Percentiles rank a stretch among this genome's conserved stretches.
Evolutionary conservation across 2,329 filamentous ascomycete species (phyloP).

Genomic region (Aspergillus ustus): DNA sequence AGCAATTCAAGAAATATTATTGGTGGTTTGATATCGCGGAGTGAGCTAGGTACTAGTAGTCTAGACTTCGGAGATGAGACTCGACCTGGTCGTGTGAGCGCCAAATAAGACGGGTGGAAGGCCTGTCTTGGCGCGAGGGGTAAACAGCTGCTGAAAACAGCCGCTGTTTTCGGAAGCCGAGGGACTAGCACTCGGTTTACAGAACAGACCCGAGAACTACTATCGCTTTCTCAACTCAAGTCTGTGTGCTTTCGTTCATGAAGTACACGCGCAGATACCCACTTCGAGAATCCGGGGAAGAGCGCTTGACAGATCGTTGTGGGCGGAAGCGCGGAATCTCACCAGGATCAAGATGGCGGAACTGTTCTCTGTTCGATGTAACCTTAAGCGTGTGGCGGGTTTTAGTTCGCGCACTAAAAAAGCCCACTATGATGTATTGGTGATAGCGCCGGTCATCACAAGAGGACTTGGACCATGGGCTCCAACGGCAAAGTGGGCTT

Average conservation of each 20-base stretch:
- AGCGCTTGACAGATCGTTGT: neutral
- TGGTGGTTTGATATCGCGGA: neutral
- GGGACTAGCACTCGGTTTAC: neutral
- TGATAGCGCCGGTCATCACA: conserved; percentile 17
- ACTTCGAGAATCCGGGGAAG: neutral
- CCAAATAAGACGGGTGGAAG: neutral
- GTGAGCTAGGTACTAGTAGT: neutral
- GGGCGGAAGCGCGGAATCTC: neutral
- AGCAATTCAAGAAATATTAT: neutral
- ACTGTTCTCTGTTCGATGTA: neutral
- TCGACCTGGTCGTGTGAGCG: neutral
- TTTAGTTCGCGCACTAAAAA: neutral
- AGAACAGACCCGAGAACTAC: neutral
- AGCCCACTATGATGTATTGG: neutral
- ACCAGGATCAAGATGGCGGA: neutral
- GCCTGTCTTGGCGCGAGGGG: conserved; percentile 9
- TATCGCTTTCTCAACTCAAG: neutral
- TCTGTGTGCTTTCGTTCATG: neutral
- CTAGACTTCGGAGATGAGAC: neutral
- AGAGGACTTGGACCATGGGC: conserved; percentile 38
- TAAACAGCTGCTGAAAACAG: neutral
- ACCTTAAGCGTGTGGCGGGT: conserved; percentile 11
- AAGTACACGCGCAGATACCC: neutral
- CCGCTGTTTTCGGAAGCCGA: neutral
- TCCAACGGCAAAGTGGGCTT: neutral